Evolutionary conservation across 2,329 filamentous ascomycete species (phyloP).

Genomic region (Colletotrichum somersetense): DNA sequence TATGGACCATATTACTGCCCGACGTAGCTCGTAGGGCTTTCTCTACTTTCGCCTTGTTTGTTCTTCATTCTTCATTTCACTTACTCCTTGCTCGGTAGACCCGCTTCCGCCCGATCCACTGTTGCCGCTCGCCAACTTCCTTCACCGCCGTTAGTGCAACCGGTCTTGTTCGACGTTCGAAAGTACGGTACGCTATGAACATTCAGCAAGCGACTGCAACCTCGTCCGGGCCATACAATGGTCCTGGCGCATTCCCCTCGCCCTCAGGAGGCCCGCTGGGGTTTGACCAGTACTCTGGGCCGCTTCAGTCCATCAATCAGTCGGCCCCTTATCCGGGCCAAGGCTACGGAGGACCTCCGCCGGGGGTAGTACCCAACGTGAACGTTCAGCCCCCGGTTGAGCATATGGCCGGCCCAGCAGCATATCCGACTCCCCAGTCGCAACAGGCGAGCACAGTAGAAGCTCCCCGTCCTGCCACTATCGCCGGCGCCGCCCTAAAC

Average conservation of each 20-base stretch:
- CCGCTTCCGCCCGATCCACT: constrained; percentile 6
- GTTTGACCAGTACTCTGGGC: constrained; percentile 13
- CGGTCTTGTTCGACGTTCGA: neutral
- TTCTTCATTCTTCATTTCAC: neutral
- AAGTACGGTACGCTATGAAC: constrained; percentile 19
- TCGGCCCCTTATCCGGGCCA: constrained; percentile 13
- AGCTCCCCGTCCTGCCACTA: constrained; percentile 21
- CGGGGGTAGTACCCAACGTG: constrained; percentile 1
- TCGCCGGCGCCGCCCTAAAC: constrained; percentile 25
- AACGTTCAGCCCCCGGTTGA: constrained; percentile 26
- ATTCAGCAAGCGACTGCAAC: constrained; percentile 25
- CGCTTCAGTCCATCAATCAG: constrained; percentile 9
- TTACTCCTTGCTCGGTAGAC: neutral
- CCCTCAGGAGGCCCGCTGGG: constrained; percentile 17
- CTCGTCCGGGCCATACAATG: constrained; percentile 20
- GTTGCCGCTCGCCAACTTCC: neutral
- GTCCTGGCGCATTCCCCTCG: constrained; percentile 29
- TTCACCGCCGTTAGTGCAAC: constrained; percentile 28
- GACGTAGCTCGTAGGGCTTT: neutral
- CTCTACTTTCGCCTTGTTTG: neutral
- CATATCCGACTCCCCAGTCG: constrained; percentile 25
- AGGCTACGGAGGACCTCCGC: constrained; percentile 26
- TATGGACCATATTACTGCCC: neutral
- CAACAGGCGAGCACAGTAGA: constrained; percentile 28
- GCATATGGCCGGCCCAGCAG: constrained; percentile 33